phyloP scores from a whole-genome alignment of 176 grass and related monocot species.

The Typha latifolia region DNA sequence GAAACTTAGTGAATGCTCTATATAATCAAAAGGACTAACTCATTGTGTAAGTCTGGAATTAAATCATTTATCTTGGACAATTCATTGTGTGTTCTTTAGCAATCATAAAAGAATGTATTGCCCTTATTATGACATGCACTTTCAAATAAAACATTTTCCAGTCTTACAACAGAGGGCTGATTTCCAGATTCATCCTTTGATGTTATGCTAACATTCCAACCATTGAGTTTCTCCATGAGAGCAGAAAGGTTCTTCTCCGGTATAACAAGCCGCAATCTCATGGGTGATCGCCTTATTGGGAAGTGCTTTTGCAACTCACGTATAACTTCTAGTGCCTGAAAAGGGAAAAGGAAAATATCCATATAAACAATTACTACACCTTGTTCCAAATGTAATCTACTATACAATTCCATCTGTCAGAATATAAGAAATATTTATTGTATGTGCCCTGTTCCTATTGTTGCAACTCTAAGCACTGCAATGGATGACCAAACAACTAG shows the following conservation, averaged over 20 bases:
- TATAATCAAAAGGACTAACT: too few relatives aligned
- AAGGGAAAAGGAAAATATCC: conserved; percentile 1
- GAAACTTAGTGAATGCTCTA: too few relatives aligned
- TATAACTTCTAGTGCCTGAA: conserved; percentile 71
- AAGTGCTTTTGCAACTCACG: conserved; percentile 71
- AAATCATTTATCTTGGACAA: too few relatives aligned
- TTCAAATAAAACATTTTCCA: not conserved
- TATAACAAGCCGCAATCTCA: conserved; percentile 60
- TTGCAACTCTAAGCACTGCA: too few relatives aligned
- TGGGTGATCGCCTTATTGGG: conserved; percentile 69
- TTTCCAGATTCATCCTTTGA: conserved; percentile 53
- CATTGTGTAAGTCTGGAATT: too few relatives aligned
- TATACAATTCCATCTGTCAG: not conserved
- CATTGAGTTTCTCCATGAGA: conserved; percentile 54
- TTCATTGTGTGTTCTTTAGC: too few relatives aligned
- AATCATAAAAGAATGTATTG: too few relatives aligned
- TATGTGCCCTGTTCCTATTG: too few relatives aligned
- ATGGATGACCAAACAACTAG: too few relatives aligned
- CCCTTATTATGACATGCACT: too few relatives aligned
- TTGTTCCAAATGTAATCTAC: not conserved
- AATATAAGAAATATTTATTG: too few relatives aligned
- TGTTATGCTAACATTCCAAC: conserved; percentile 53
- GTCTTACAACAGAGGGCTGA: conserved; percentile 57
- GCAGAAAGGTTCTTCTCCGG: conserved; percentile 46
- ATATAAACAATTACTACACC: not conserved